Conservation (phyloP, 2,329 filamentous ascomycete species). For the Cercospora citrullina region DNA sequence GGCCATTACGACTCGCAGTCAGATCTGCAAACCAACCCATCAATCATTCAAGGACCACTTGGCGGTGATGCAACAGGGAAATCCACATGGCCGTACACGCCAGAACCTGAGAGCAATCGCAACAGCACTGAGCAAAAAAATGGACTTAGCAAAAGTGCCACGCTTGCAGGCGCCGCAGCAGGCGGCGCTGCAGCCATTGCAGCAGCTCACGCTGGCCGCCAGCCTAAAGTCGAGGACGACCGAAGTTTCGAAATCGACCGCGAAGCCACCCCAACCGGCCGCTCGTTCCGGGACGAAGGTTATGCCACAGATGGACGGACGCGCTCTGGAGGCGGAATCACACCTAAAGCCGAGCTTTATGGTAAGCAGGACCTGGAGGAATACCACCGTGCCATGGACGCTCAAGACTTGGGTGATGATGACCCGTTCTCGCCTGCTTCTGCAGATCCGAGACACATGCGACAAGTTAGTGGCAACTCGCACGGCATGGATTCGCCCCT, state of each 20-base stretch:
- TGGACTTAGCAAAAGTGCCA: slow-evolving; percentile 24
- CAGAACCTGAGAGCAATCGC: slow-evolving; percentile 30
- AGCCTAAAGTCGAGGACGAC: slow-evolving; percentile 38
- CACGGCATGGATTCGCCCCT: slow-evolving; percentile 87
- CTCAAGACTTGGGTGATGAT: slow-evolving; percentile 41
- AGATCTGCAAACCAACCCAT: slow-evolving; percentile 82
- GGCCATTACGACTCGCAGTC: slow-evolving; percentile 61
- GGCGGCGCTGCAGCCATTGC: slow-evolving; percentile 32
- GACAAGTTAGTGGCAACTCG: slow-evolving; percentile 83
- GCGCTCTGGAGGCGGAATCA: slow-evolving; percentile 47
- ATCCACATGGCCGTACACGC: slow-evolving; percentile 39
- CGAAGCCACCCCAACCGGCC: slow-evolving; percentile 51
- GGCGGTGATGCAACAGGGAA: slow-evolving; percentile 60
- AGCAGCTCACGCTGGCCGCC: slow-evolving; percentile 37
- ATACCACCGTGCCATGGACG: slow-evolving; percentile 53
- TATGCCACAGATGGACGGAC: slow-evolving; percentile 77
- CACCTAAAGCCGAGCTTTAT: slow-evolving; percentile 46
- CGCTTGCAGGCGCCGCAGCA: slow-evolving; percentile 30
- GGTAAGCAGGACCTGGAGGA: slow-evolving; percentile 60
- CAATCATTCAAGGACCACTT: slow-evolving; percentile 73
- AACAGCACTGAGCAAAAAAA: slow-evolving; percentile 24
- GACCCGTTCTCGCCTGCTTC: slow-evolving; percentile 63
- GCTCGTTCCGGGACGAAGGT: slow-evolving; percentile 75
- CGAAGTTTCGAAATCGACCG: slow-evolving; percentile 30
- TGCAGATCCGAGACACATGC: slow-evolving; percentile 54